Base-by-base conservation (phyloP, 2,329 filamentous ascomycete genomes). In the Sporothrix curviconia region DNA sequence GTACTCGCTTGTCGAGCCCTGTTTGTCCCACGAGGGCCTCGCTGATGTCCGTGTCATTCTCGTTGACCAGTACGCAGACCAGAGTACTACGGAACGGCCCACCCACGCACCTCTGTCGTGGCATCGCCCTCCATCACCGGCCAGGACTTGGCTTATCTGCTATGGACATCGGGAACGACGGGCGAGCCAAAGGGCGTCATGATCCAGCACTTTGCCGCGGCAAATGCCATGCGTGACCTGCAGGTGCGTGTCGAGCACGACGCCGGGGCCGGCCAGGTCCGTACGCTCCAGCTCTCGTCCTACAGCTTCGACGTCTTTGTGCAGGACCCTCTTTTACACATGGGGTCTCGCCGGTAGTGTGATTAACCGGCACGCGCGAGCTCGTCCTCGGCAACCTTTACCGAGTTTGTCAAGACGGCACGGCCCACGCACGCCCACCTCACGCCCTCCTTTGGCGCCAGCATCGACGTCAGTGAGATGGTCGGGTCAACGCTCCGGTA, bases 291-390 rank as follows among this genome's bases (percentile, higher is more conserved):
- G 57, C 68, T 73, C 40, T 71, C 70, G 1, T 63, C 68, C 17
- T 70, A 68, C 58, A 73, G 66, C 19, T 74, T 74, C 50, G 72
- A 74, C 57, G 72, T 72, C 11, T 75, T 71, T 28, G 80, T 85
- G 0, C 84, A 85, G 63, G 84, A 86, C 61, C n/a, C 81, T 85
- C 11, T 85, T 86, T 65, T 84, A 82, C 64, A 73, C 83, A 0
- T 53, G 55, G 50, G 54, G 53, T 7, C 37, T 62, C 32, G 57
- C 51, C 1, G 82, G 84, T 68, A 77, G 76, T 30, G 68, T 86
- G n/a, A 83, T 81, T 64, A 78, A 80, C n/a, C 24, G 78, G 78
- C 0, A 75, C 72, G 1, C 80, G 82, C 58, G 79, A 83, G 56
- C 70, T 80, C 15, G 68, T 85, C 4, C 79, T 83, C 57, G 71